Percentiles rank a stretch among this genome's conserved stretches.
These are phyloP conservation scores for Phytophthora pini DNA, from an alignment of 352 stramenopile species.

Conservation along the genomic window DNA sequence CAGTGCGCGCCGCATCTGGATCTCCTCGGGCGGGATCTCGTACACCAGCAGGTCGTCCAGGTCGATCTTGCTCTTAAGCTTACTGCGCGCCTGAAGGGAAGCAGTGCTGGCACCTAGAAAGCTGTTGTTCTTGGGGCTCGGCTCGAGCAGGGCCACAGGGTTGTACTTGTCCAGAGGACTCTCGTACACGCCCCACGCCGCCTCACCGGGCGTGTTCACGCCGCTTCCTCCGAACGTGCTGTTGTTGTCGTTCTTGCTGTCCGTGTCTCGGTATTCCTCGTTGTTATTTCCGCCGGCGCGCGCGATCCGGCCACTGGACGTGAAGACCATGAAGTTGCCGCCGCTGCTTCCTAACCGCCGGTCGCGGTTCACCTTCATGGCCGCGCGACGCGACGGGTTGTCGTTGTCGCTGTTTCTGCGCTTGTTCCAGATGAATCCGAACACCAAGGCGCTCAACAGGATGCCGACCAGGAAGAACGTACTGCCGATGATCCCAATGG, in stretches of 20 bases:
- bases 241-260: slow-evolving; percentile 53
- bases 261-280: slow-evolving; percentile 37
- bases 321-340: slow-evolving; percentile 41
- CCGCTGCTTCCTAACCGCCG: slow-evolving; percentile 39
- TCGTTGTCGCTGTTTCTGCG: slow-evolving; percentile 25
- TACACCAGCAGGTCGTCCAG: slow-evolving; percentile 78
- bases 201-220: slow-evolving; percentile 23
- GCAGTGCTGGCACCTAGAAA: slow-evolving; percentile 32
- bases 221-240: slow-evolving; percentile 60
- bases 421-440: slow-evolving; percentile 45
- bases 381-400: slow-evolving; percentile 8
- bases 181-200: slow-evolving; percentile 33
- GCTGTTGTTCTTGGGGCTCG: slow-evolving; percentile 43
- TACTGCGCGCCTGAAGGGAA: slow-evolving; percentile 43
- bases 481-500: slow-evolving; percentile 59
- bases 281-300: slow-evolving; percentile 30
- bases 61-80: slow-evolving; percentile 55
- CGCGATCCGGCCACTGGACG: slow-evolving; percentile 33
- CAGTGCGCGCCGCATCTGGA: slow-evolving; percentile 53
- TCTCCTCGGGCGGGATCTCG: slow-evolving; percentile 77
- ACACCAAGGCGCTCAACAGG: slow-evolving; percentile 45
- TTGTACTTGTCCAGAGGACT: slow-evolving; percentile 51
- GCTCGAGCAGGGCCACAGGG: slow-evolving; percentile 67
- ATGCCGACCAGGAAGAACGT: slow-evolving; percentile 55
- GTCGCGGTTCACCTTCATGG: slow-evolving; percentile 36